phyloP scores from a whole-genome alignment of 2,329 filamentous ascomycete species.

The Anisogramma anomala region DNA sequence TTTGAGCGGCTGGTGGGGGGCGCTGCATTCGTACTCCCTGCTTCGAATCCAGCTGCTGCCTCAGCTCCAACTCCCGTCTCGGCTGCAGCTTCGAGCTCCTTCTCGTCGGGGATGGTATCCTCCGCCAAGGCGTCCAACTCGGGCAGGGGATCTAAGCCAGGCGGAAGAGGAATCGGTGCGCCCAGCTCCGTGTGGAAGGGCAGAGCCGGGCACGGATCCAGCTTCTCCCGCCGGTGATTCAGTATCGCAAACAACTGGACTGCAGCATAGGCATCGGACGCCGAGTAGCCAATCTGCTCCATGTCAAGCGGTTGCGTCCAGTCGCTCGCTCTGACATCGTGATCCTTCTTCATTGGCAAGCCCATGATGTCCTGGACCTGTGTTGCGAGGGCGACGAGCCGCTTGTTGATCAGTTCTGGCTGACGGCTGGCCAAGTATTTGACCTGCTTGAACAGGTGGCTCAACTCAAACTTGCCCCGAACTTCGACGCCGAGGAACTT shows the following conservation, averaged over 20 bases:
- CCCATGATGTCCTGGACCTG: constrained; percentile 62
- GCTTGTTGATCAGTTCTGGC: constrained; percentile 51
- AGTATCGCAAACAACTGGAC: constrained; percentile 61
- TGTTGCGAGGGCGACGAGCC: constrained; percentile 50
- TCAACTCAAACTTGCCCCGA: constrained; percentile 65
- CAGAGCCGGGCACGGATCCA: constrained; percentile 59
- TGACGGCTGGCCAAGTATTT: constrained; percentile 47
- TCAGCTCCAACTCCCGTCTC: constrained; percentile 10
- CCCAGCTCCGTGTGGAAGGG: constrained; percentile 59
- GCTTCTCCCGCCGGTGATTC: constrained; percentile 52
- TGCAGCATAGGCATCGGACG: constrained; percentile 73
- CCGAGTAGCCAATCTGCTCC: constrained; percentile 62
- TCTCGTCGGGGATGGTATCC: constrained; percentile 3
- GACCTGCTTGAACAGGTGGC: constrained; percentile 68
- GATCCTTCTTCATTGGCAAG: constrained; percentile 65
- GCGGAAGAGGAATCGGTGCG: constrained; percentile 47
- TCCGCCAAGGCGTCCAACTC: constrained; percentile 21
- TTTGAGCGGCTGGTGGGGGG: background rate
- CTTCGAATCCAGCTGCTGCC: too few relatives aligned
- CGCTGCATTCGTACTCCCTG: background rate
- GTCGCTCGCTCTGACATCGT: constrained; percentile 57
- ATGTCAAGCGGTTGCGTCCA: constrained; percentile 56
- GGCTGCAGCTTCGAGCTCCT: constrained; percentile 20
- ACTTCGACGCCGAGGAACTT: constrained; percentile 55
- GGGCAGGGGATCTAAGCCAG: constrained; percentile 25